Evolutionary conservation across 2,329 filamentous ascomycete genomes (phyloP).

Genomic region (Exserohilum turcica): DNA sequence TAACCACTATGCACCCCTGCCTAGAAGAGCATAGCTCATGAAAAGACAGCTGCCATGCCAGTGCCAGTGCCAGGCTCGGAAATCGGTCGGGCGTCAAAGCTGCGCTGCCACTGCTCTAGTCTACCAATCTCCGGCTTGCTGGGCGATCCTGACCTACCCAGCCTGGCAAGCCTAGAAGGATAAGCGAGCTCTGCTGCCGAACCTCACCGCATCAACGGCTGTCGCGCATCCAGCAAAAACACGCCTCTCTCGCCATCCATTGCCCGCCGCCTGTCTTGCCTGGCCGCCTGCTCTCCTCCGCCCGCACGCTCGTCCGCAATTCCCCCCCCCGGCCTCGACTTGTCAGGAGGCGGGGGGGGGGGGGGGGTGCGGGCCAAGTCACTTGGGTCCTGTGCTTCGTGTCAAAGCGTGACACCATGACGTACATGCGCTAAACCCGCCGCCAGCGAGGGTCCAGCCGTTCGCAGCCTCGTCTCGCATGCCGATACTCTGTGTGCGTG

Average conservation of each 20-base stretch:
- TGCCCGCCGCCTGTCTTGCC: too few species aligned
- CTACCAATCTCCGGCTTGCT: conserved; percentile 15
- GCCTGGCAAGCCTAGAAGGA: conserved; percentile 20
- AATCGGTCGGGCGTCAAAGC: conserved; percentile 24
- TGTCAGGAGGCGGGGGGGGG: neutral
- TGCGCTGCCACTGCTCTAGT: conserved; percentile 18
- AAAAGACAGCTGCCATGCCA: conserved; percentile 26
- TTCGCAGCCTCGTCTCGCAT: conserved; percentile 13
- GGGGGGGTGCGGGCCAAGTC: too few species aligned
- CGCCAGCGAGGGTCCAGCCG: conserved; percentile 6
- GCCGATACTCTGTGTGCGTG: too few species aligned
- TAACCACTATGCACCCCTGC: conserved; percentile 22
- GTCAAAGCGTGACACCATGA: conserved; percentile 15
- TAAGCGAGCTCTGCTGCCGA: conserved; percentile 26
- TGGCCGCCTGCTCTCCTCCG: too few species aligned
- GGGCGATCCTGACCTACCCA: conserved; percentile 11
- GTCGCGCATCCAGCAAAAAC: conserved; percentile 4
- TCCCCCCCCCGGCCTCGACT: too few species aligned
- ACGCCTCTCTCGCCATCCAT: too few species aligned
- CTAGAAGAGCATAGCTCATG: conserved; percentile 24
- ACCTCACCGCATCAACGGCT: conserved; percentile 17
- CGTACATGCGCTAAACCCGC: conserved; percentile 13
- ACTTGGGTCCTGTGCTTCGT: conserved; percentile 6
- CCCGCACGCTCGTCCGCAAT: neutral
- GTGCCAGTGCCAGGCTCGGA: conserved; percentile 27